Conservation (phyloP, 495 filamentous ascomycete genomes). For the Ramalina peruviana region DNA sequence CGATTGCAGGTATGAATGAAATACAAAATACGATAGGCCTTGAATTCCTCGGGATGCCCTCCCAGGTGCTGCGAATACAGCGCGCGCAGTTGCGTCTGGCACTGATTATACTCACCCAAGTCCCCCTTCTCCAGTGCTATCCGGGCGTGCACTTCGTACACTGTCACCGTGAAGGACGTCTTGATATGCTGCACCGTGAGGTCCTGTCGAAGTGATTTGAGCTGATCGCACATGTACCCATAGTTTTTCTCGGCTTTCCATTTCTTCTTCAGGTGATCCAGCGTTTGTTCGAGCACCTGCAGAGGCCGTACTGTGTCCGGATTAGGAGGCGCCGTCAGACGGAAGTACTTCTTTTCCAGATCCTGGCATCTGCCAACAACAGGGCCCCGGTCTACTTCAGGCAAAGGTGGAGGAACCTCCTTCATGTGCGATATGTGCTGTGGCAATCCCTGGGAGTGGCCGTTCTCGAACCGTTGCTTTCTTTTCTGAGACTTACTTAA, state of each 20-base stretch:
- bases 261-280: slow-evolving; percentile 83
- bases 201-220: slow-evolving; percentile 96
- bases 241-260: slow-evolving; percentile 94
- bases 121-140: slow-evolving; percentile 98
- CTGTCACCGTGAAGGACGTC: slow-evolving; percentile 84
- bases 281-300: slow-evolving; percentile 60
- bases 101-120: slow-evolving; percentile 99
- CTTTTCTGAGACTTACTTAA: slow-evolving; percentile 88
- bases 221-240: slow-evolving; percentile 94
- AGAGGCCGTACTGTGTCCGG: slow-evolving; percentile 81
- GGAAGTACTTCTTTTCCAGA: slow-evolving; percentile 91
- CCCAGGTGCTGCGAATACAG: slow-evolving; percentile 76
- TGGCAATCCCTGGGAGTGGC: slow-evolving; percentile 4
- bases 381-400: slow-evolving; percentile 53
- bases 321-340: slow-evolving; percentile 78
- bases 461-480: slow-evolving; percentile 66
- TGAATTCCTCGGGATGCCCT: slow-evolving; percentile 89
- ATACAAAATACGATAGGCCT: slow-evolving; percentile 99
- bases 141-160: slow-evolving; percentile 95
- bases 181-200: slow-evolving; percentile 95
- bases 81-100: slow-evolving; percentile 89
- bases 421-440: slow-evolving; percentile 39
- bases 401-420: slow-evolving; percentile 44
- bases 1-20: slow-evolving; percentile 98
- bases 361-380: slow-evolving; percentile 71